phyloP scores from a whole-genome alignment of 2,329 filamentous ascomycete species.

The Pseudogymnoascus sp. region DNA sequence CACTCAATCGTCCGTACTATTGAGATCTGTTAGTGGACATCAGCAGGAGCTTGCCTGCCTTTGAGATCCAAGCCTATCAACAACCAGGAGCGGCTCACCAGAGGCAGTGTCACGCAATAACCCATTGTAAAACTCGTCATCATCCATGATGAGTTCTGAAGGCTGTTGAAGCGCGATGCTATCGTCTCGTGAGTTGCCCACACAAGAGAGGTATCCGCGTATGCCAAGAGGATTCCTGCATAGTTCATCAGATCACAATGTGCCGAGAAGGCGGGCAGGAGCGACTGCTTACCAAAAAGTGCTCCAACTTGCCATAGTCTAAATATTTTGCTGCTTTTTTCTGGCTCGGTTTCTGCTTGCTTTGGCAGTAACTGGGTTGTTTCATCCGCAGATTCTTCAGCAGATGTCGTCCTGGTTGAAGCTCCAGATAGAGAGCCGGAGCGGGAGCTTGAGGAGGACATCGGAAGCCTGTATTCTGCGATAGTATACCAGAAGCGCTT shows the following conservation, averaged over 20 bases:
- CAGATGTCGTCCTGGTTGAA: neutral
- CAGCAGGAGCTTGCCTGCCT: neutral
- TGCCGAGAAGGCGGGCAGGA: neutral
- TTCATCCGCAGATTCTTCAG: slow-evolving; percentile 15
- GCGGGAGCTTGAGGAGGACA: neutral
- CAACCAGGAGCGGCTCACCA: slow-evolving; percentile 13
- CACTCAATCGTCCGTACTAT: slow-evolving; percentile 14
- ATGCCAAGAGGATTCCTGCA: slow-evolving; percentile 18
- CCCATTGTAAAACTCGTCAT: slow-evolving; percentile 21
- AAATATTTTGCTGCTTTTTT: neutral
- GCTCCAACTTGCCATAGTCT: neutral
- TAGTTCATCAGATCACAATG: slow-evolving; percentile 14
- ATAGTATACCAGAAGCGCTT: neutral
- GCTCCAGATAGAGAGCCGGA: neutral
- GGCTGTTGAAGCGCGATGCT: slow-evolving; percentile 17
- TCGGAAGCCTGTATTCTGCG: neutral
- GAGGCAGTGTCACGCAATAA: slow-evolving; percentile 19
- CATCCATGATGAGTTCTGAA: slow-evolving; percentile 21
- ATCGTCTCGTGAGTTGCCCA: slow-evolving; percentile 22
- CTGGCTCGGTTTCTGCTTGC: slow-evolving; percentile 1
- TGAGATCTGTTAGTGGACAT: neutral
- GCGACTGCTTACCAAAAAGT: neutral
- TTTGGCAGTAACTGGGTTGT: slow-evolving; percentile 16
- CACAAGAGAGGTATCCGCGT: slow-evolving; percentile 19
- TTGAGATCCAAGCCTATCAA: neutral